Evolutionary conservation across 2,329 filamentous ascomycete species (phyloP).

Genomic region (Fusarium lateritium): DNA sequence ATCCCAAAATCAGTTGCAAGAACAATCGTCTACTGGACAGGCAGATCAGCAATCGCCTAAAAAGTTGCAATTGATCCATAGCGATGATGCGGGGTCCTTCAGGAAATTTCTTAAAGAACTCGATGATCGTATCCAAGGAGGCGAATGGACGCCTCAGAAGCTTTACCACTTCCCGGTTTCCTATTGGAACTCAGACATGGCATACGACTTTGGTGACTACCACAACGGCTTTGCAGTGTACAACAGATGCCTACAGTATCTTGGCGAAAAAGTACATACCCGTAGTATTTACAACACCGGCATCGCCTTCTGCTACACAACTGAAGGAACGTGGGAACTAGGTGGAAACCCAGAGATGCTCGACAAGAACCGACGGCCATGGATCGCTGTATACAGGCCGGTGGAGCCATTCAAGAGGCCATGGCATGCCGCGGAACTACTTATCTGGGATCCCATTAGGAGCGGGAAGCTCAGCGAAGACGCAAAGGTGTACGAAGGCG

Average conservation of each 20-base stretch:
- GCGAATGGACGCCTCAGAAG: conserved; percentile 40
- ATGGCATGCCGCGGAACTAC: conserved; percentile 60
- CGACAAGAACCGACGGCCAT: conserved; percentile 60
- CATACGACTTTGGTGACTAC: conserved; percentile 44
- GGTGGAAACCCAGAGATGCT: conserved; percentile 30
- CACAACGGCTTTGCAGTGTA: conserved; percentile 40
- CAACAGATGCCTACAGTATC: conserved; percentile 41
- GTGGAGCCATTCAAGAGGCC: conserved; percentile 54
- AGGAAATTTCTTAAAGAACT: conserved; percentile 20
- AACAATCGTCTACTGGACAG: conserved; percentile 1
- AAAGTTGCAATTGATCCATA: conserved; percentile 9
- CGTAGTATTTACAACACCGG: conserved; percentile 40
- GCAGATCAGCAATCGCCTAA: neutral
- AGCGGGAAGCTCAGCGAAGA: conserved; percentile 43
- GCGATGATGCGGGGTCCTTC: conserved; percentile 26
- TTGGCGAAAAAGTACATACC: conserved; percentile 29
- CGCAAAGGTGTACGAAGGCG: conserved; percentile 46
- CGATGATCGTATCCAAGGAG: neutral
- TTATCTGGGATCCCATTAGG: conserved; percentile 67
- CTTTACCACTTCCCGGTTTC: conserved; percentile 60
- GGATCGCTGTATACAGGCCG: conserved; percentile 66
- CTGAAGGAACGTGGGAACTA: conserved; percentile 56
- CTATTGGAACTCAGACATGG: conserved; percentile 54
- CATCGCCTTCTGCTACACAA: conserved; percentile 66
- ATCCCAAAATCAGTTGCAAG: neutral